Evolutionary conservation across 2,329 filamentous ascomycete genomes (phyloP), one percentile per base, ranked within the genome.

Genomic region (Colletotrichum kahawae): DNA sequence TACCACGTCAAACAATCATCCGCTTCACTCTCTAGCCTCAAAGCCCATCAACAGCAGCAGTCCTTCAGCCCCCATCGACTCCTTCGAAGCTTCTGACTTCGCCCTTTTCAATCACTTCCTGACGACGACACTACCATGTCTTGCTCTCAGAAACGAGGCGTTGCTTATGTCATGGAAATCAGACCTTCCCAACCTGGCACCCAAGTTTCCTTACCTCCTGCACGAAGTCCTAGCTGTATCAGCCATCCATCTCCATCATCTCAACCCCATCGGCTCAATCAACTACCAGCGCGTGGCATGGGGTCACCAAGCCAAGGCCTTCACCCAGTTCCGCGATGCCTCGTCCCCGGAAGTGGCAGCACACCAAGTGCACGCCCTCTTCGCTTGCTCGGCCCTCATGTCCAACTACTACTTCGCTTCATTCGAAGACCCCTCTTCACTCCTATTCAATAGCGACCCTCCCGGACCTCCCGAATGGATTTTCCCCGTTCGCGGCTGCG

Each of bases 331-430:
- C 7, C 27, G 57, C 57, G 57, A 31, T n/a, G 57, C 57, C 10
- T 21, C 34, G 29, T 31, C 29, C 4, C 57, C 57, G 57, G 27
- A 60, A 13, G 18, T 31, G 1, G 57, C 57, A 0, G 18, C 10
- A 2, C 24, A 33, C 27, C 57, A 60, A 33, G 57, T 31, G 6
- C 57, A 60, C 18, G 57, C 57, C 18, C 29, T 60, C 16, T 60
- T 60, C 29, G 57, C 57, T n/a, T 60, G 57, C 18, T 60, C 57
- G 10, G 57, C 57, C 12, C 57, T 60, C 57, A 60, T 60, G 57
- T 60, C 57, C 18, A 60, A 60, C 29, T 60, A 60, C 29, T 60
- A 60, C 29, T 60, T 60, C 57, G 57, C 57, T 1, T 27, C 57
- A 14, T 60, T 21, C 18, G 57, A 60, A n/a, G 29, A 60, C 29